Evolutionary conservation across 371 early-diverging fungal genomes (phyloP).

Genomic region (Cokeromyces recurvatus): DNA sequence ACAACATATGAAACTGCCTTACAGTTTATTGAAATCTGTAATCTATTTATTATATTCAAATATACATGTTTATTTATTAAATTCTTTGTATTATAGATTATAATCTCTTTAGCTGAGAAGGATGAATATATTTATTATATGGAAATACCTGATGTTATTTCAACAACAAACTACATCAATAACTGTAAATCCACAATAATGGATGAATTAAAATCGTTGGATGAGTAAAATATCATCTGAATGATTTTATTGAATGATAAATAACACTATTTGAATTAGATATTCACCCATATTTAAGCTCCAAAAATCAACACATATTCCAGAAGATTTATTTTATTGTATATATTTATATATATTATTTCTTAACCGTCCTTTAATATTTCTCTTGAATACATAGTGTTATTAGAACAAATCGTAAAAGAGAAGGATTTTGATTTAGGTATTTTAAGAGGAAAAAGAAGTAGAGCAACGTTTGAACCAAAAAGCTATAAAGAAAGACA

Average conservation of each 20-base stretch:
- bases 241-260: too few relatives aligned
- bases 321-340: conserved; percentile 23
- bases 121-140: conserved; percentile 1
- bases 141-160: conserved; percentile 7
- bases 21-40: conserved; percentile 15
- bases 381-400: conserved; percentile 7
- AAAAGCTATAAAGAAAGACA: conserved; percentile 13
- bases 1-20: conserved; percentile 14
- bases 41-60: background rate
- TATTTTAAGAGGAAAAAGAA: conserved; percentile 14
- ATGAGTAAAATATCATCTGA: too few relatives aligned
- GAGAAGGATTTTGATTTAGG: conserved; percentile 1
- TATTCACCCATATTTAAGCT: conserved; percentile 10
- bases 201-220: background rate
- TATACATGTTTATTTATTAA: background rate
- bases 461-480: conserved; percentile 18
- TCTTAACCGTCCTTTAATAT: background rate
- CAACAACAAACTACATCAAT: conserved; percentile 1
- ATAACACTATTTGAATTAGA: too few relatives aligned
- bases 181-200: background rate
- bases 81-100: background rate
- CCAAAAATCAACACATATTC: conserved; percentile 14
- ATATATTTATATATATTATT: background rate
- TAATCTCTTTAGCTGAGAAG: background rate
- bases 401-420: conserved; percentile 15